A percentile compares a stretch with the other conserved stretches of the same genome.
phyloP scores from a whole-genome alignment of 805 yeast genomes.

The Kluyveromyces starmeri region DNA sequence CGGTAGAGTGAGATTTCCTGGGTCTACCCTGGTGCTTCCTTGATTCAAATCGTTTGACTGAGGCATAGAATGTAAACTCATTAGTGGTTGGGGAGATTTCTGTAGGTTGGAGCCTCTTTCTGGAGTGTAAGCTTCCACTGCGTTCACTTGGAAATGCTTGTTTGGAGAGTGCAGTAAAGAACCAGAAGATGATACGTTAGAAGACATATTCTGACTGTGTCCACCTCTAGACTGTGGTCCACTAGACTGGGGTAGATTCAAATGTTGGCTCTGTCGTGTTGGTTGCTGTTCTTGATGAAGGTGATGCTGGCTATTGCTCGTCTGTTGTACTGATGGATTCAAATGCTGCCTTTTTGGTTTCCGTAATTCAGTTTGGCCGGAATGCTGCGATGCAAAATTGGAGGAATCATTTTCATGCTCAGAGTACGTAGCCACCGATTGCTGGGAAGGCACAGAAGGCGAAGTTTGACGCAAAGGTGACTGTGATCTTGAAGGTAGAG shows the following conservation, averaged over 20 bases:
- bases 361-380: slow-evolving; percentile 5
- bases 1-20: neutral
- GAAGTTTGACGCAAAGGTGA: neutral
- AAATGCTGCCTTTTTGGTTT: slow-evolving; percentile 2
- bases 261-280: slow-evolving; percentile 3
- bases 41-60: neutral
- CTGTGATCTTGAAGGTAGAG: neutral
- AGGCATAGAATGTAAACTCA: slow-evolving; percentile 7
- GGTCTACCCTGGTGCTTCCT: slow-evolving; percentile 1
- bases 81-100: slow-evolving; percentile 7
- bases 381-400: slow-evolving; percentile 3
- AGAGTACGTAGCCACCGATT: neutral
- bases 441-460: neutral
- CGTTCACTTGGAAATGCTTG: slow-evolving; percentile 38
- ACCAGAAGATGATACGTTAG: slow-evolving; percentile 4
- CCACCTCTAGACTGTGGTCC: slow-evolving; percentile 7
- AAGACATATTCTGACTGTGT: slow-evolving; percentile 8
- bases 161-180: slow-evolving; percentile 29
- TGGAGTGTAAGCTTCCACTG: slow-evolving; percentile 59
- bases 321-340: slow-evolving; percentile 5
- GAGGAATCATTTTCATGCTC: neutral
- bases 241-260: slow-evolving; percentile 4
- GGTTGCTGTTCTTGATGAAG: slow-evolving; percentile 6
- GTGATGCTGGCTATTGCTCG: slow-evolving; percentile 9
- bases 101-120: slow-evolving; percentile 38